These are phyloP conservation scores for Chrysosporium queenslandicum DNA, from an alignment of 2,329 filamentous ascomycete species.

Conservation along the genomic window DNA sequence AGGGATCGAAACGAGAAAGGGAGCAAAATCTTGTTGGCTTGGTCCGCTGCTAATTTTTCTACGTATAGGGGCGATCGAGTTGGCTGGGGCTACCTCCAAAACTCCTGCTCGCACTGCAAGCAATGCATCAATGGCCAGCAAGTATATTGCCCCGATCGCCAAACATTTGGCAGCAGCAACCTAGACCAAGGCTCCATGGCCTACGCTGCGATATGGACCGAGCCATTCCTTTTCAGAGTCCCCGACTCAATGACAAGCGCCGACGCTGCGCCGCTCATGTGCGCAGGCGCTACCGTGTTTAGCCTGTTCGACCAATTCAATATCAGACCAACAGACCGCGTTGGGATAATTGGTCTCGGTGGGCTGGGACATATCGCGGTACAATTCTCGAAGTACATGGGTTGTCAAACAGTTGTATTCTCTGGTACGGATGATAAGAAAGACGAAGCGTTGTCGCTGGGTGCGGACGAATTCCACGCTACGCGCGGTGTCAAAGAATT, in stretches of 20 bases:
- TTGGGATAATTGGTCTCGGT: constrained; percentile 46
- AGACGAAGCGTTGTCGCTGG: constrained; percentile 45
- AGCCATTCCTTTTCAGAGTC: constrained; percentile 33
- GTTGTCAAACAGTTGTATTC: constrained; percentile 44
- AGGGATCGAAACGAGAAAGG: no score
- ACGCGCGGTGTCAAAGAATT: constrained; percentile 20
- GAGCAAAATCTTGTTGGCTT: no score
- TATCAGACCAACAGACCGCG: constrained; percentile 36
- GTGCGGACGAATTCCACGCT: constrained; percentile 44
- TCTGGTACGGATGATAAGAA: constrained; percentile 44
- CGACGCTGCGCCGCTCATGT: constrained; percentile 40
- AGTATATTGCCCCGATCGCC: constrained; percentile 24
- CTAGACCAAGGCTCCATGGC: constrained; percentile 33
- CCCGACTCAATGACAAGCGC: constrained; percentile 40
- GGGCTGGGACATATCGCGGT: constrained; percentile 46
- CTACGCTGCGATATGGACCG: constrained; percentile 32
- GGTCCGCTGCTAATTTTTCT: no score
- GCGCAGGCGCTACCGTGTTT: constrained; percentile 45
- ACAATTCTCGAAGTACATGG: constrained; percentile 45
- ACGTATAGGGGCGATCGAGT: constrained; percentile 30
- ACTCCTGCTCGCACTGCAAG: constrained; percentile 23
- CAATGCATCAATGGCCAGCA: constrained; percentile 22
- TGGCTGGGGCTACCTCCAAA: constrained; percentile 33
- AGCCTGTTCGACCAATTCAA: constrained; percentile 34
- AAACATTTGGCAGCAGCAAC: constrained; percentile 29